These are phyloP conservation scores for Tolypocladium cylindrosporum DNA, from an alignment of 2,329 filamentous ascomycete species.

Conservation along the genomic window DNA sequence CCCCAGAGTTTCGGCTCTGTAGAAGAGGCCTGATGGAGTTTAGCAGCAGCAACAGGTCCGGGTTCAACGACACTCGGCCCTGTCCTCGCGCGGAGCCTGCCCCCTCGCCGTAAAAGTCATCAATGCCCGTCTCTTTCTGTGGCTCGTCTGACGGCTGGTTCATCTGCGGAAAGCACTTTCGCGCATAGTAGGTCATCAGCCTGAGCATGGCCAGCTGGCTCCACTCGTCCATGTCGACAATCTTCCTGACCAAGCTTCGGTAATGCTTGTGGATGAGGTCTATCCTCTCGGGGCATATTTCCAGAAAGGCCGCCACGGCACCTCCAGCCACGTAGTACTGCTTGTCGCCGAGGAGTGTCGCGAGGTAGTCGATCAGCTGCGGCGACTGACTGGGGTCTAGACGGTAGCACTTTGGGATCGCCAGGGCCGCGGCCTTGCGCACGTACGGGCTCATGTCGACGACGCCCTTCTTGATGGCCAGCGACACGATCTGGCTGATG, in stretches of 20 bases:
- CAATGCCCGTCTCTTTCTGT: slow-evolving; percentile 31
- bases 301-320: slow-evolving; percentile 79
- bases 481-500: slow-evolving; percentile 92
- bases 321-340: slow-evolving; percentile 97
- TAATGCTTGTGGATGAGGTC: slow-evolving; percentile 91
- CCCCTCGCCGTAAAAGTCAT: slow-evolving; percentile 74
- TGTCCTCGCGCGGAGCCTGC: slow-evolving; percentile 32
- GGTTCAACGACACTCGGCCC: slow-evolving; percentile 51
- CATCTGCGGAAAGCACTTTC: slow-evolving; percentile 74
- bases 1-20: slow-evolving; percentile 85
- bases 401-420: slow-evolving; percentile 91
- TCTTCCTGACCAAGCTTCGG: slow-evolving; percentile 70
- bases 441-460: slow-evolving; percentile 94
- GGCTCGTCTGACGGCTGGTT: slow-evolving; percentile 44
- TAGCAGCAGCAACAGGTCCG: slow-evolving; percentile 74
- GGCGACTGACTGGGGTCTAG: slow-evolving; percentile 79
- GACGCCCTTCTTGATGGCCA: slow-evolving; percentile 89
- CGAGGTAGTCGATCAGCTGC: slow-evolving; percentile 74
- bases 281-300: slow-evolving; percentile 77
- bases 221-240: slow-evolving; percentile 99
- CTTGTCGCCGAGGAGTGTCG: slow-evolving; percentile 71
- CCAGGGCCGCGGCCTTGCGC: slow-evolving; percentile 81
- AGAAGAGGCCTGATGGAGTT: slow-evolving; percentile 74
- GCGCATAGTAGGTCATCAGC: slow-evolving; percentile 74
- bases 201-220: slow-evolving; percentile 76